phyloP scores from a whole-genome alignment of 2,329 filamentous ascomycete genomes.

The Sordariomycetes sp. region DNA sequence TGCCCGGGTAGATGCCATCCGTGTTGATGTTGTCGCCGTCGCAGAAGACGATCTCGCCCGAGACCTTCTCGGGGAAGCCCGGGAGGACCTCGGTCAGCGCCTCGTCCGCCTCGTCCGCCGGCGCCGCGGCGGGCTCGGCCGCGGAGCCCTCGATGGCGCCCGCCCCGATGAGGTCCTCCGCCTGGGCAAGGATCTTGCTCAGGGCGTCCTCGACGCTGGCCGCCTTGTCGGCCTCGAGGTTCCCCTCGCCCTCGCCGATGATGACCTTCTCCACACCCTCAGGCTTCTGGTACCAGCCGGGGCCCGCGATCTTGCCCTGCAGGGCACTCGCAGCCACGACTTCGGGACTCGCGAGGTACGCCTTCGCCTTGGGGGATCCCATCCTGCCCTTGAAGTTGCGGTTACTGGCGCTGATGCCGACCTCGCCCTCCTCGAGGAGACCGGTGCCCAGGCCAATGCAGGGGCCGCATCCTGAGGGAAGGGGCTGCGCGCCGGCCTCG shows the following conservation, averaged over 20 bases:
- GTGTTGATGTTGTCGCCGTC: conserved; percentile 80
- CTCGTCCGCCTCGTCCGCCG: conserved; percentile 13
- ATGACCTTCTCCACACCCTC: conserved; percentile 57
- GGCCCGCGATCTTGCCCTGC: conserved; percentile 58
- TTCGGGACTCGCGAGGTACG: conserved; percentile 82
- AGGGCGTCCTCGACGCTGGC: conserved; percentile 53
- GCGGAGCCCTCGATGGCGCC: too few species aligned
- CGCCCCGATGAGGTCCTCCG: conserved; percentile 51
- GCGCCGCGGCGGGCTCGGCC: conserved; percentile 54
- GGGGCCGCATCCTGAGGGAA: conserved; percentile 68
- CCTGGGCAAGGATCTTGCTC: conserved; percentile 54
- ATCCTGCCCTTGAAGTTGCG: conserved; percentile 89
- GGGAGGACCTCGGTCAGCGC: conserved; percentile 53
- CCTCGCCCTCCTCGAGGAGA: conserved; percentile 73
- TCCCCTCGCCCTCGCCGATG: conserved; percentile 58
- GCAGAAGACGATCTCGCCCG: conserved; percentile 80
- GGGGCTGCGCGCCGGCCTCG: conserved; percentile 62
- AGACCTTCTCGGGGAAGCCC: conserved; percentile 75
- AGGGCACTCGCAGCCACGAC: conserved; percentile 86
- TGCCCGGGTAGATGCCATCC: conserved; percentile 82
- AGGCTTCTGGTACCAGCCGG: conserved; percentile 68
- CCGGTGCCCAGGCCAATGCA: conserved; percentile 79
- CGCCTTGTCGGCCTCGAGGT: conserved; percentile 61
- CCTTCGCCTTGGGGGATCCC: conserved; percentile 65
- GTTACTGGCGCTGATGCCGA: conserved; percentile 75